Conservation (phyloP, 106 monocot species). For the Phalaenopsis equestris region DNA sequence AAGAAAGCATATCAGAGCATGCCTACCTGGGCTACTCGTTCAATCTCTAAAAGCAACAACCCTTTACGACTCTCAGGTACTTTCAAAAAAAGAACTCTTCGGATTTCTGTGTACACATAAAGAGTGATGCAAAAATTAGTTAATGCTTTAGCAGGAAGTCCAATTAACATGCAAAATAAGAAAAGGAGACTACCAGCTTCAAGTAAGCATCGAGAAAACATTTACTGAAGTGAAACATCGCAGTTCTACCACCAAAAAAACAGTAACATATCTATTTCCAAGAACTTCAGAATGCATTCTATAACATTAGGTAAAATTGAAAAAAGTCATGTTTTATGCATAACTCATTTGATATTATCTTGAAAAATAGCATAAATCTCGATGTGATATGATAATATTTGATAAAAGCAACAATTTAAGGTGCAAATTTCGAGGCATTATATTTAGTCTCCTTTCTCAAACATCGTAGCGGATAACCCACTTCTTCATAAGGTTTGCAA, state of each 20-base stretch:
- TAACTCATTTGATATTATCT: not conserved
- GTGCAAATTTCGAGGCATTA: not conserved
- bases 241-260: not conserved
- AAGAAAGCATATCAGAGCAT: conserved; percentile 3
- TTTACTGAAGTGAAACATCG: not conserved
- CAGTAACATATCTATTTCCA: not conserved
- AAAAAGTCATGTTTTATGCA: not conserved
- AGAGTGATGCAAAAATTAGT: not conserved
- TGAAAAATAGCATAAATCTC: not conserved
- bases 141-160: not conserved
- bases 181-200: not conserved
- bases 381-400: too few relatives aligned
- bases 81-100: conserved; percentile 65
- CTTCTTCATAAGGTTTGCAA: not conserved
- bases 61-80: conserved; percentile 82
- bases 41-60: conserved; percentile 68
- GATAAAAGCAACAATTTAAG: not conserved
- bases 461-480: not conserved
- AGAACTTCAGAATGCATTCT: not conserved
- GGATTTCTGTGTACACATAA: conserved; percentile 48
- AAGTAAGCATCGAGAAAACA: not conserved
- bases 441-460: not conserved
- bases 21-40: conserved; percentile 89
- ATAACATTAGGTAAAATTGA: not conserved
- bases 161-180: not conserved